Evolutionary conservation across 169 alveolate genomes (phyloP).

Genomic region (Eimeria falciformis): DNA sequence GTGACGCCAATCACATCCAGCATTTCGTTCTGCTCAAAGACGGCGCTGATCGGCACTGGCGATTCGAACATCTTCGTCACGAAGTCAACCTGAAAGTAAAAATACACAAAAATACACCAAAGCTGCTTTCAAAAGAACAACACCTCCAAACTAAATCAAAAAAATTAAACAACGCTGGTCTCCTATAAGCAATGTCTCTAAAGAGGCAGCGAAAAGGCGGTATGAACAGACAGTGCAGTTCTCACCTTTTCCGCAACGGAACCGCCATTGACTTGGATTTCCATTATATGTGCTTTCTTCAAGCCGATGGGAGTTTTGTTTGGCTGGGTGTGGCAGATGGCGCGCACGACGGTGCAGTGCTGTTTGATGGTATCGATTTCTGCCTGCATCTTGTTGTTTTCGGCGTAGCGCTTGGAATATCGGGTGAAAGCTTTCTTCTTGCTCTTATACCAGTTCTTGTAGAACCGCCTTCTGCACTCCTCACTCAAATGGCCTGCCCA

Average conservation of each 20-base stretch:
- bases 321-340: slow-evolving; percentile 99
- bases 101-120: neutral
- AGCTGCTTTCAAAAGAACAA: neutral
- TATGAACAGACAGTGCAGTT: neutral
- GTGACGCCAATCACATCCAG: slow-evolving; percentile 99
- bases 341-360: slow-evolving; percentile 98
- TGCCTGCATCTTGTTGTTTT: slow-evolving; percentile 93
- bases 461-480: slow-evolving; percentile 98
- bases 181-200: neutral
- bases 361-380: slow-evolving; percentile 96
- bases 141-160: neutral
- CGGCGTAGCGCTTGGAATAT: slow-evolving; percentile 93
- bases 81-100: slow-evolving; percentile 91
- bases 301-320: slow-evolving; percentile 95
- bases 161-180: no score
- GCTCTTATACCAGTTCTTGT: slow-evolving; percentile 98
- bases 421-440: slow-evolving; percentile 99
- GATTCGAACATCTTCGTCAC: slow-evolving; percentile 96
- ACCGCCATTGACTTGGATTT: slow-evolving; percentile 99
- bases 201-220: neutral
- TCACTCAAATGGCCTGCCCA: slow-evolving; percentile 99
- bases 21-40: slow-evolving; percentile 98
- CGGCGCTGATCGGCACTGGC: slow-evolving; percentile 96
- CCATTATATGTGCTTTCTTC: slow-evolving; percentile 99
- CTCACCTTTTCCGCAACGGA: slow-evolving; percentile 94